Evolutionary conservation across 169 alveolate genomes (phyloP), one percentile per base, ranked within the genome.

Genomic region (Haemoproteus tartakovskyi): DNA sequence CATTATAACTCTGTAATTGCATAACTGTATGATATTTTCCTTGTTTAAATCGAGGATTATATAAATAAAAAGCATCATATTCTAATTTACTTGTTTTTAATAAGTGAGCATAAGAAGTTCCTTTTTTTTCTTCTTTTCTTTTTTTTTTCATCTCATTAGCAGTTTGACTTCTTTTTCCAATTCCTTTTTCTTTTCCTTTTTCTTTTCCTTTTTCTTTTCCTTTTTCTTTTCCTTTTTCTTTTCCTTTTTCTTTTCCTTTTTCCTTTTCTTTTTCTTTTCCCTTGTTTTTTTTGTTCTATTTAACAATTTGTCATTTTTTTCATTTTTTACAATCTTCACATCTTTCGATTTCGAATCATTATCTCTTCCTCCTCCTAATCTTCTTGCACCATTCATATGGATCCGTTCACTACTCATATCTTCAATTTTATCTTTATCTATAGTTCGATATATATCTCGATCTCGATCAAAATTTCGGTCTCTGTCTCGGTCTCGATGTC

Each of bases 1-100:
- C 80, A 24, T 79, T 79, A 45, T 62, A 62, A 30, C 81, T 62
- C 18, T 62, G 80, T 37, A 79, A 26, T 36, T 30, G 54, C 70
- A 62, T 54, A 22, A 79, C 86, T 11, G 80, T 62, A 38, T 79
- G 81, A 43, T 62, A 62, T 22, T 79, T 79, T n/a, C 81, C 80
- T 41, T 62, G 80, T 62, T 60, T 62, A 79, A 60, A 79, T 18
- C 80, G 57, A 6, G 80, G 86, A 54, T 79, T 79, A 43, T 60
- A 62, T 46, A 79, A 60, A 52, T 70, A 79, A 52, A 62, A 62
- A 9, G 80, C 81, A 79, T 79, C 86, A 62, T 62, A 62, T 11
- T 60, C 67, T 48, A 60, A 51, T 22, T 33, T 79, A 48, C 81
- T 62, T 5, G 86, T 79, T 16, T 12, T 54, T 51, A 79, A 36